phyloP scores from a whole-genome alignment of 371 early-diverging fungal genomes.

The Apophysomyces sp. region DNA sequence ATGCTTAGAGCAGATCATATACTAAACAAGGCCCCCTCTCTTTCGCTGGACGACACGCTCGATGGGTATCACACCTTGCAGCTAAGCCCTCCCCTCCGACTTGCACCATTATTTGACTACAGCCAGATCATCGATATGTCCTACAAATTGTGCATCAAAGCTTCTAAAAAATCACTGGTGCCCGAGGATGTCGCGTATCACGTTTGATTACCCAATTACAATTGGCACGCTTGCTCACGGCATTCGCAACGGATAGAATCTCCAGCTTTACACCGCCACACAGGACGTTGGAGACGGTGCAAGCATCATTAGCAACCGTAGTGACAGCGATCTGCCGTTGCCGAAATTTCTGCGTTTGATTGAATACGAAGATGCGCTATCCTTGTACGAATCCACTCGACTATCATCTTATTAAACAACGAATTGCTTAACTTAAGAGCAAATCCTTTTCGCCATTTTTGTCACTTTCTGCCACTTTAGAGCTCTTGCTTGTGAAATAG shows the following conservation, averaged over 20 bases:
- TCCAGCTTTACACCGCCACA: constrained; percentile 12
- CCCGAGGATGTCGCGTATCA: constrained; percentile 11
- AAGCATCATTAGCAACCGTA: background rate
- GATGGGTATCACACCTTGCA: no score
- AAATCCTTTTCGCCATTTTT: background rate
- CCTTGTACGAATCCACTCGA: constrained; percentile 26
- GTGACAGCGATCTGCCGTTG: background rate
- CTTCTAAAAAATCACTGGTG: constrained; percentile 17
- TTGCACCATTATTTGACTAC: constrained; percentile 30
- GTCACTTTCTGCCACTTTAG: background rate
- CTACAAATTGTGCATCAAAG: constrained; percentile 20
- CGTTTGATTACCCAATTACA: constrained; percentile 24
- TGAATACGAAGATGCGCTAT: constrained; percentile 33
- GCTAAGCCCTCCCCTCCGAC: no score
- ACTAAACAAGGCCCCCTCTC: no score
- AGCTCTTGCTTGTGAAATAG: no score
- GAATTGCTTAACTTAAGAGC: background rate
- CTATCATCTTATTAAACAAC: constrained; percentile 7
- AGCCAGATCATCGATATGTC: constrained; percentile 22
- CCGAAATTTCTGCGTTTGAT: constrained; percentile 29
- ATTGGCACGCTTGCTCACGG: constrained; percentile 41
- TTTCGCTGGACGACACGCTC: no score
- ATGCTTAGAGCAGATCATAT: no score
- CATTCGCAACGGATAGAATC: constrained; percentile 22
- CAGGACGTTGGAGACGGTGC: background rate